Evolutionary conservation across 2,329 filamentous ascomycete species (phyloP), one percentile per base, ranked within the genome.

Genomic region (Seiridium unicorne): DNA sequence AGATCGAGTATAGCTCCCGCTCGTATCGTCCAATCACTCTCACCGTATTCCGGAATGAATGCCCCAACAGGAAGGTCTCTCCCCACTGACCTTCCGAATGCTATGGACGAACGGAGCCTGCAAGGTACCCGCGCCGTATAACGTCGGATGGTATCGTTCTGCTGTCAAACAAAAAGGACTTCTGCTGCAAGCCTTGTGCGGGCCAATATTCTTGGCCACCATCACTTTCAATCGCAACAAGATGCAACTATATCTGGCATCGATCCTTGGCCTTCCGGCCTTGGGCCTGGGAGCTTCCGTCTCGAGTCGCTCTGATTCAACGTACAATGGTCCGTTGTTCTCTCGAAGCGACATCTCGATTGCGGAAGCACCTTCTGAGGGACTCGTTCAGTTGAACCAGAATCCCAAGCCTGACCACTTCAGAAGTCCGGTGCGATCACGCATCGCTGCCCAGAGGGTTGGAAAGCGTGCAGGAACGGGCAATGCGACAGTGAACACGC

Each of bases 401-500:
- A 48, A 48, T 10, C 49, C 49, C 34, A 44, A 54, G 18, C 58
- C 58, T 9, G 42, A 54, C 34, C 49, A 47, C 26, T 34, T 55
- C 58, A 46, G n/a, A 34, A 49, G 51, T 26, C 51, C 58, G 13
- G 51, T 48, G 26, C 36, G 34, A n/a, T 18, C n/a, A 35, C 58
- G 58, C 34, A 51, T 46, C 32, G 57, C 57, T 5, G 57, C 48
- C 36, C 44, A 49, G 55, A 18, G 31, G 5, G 32, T 58, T 18
- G 46, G 34, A 44, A 49, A 51, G 26, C 55, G 55, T 11, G 44
- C 34, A 3, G 55, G 35, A 8, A 47, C n/a, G 8, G 58, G 58
- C 32, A 55, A 48, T 3, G 48, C 57, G 32, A 49, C 40, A 8
- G 54, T 62, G 48, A 62, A 63, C 44, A 66, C 62, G 31, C 44